A percentile compares a stretch with the other conserved stretches of the same genome.
These are phyloP conservation scores for Lentinula boryana DNA, from an alignment of 768 basidiomycete genomes.

Conservation along the genomic window DNA sequence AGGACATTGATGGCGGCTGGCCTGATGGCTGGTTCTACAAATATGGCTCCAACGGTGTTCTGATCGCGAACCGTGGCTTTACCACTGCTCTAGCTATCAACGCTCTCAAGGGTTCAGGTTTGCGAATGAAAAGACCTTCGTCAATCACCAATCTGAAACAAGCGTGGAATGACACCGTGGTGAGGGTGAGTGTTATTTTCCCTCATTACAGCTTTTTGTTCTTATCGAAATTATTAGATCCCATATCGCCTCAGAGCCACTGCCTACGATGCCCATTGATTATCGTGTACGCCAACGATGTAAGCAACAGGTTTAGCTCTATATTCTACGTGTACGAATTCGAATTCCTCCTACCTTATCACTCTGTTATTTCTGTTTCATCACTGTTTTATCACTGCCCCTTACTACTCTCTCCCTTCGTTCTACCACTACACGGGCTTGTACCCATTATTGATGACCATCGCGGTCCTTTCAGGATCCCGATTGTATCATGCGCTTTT, in stretches of 20 bases:
- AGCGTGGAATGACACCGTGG: constrained; percentile 3
- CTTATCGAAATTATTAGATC: not conserved
- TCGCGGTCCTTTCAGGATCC: not conserved
- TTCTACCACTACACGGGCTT: not conserved
- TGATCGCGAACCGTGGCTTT: constrained; percentile 49
- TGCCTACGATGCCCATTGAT: not conserved
- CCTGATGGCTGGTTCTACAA: constrained; percentile 51
- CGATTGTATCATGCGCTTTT: constrained; percentile 1
- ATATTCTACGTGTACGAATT: not conserved
- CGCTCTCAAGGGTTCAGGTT: constrained; percentile 25
- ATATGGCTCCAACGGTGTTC: constrained; percentile 40
- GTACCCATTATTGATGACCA: not conserved
- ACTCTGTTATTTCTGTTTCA: not conserved
- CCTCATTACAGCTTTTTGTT: not conserved
- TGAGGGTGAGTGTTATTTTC: not conserved
- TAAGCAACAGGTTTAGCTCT: not conserved
- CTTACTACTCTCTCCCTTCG: not conserved
- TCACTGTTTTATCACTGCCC: not conserved
- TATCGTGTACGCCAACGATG: not conserved
- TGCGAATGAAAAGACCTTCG: constrained; percentile 1
- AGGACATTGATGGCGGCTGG: constrained; percentile 53
- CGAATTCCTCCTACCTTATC: not conserved
- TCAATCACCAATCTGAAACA: constrained; percentile 2
- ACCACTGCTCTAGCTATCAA: constrained; percentile 49
- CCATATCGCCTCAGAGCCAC: not conserved